Conservation (phyloP, 257 asterid species). For the Nicotiana undulata region DNA sequence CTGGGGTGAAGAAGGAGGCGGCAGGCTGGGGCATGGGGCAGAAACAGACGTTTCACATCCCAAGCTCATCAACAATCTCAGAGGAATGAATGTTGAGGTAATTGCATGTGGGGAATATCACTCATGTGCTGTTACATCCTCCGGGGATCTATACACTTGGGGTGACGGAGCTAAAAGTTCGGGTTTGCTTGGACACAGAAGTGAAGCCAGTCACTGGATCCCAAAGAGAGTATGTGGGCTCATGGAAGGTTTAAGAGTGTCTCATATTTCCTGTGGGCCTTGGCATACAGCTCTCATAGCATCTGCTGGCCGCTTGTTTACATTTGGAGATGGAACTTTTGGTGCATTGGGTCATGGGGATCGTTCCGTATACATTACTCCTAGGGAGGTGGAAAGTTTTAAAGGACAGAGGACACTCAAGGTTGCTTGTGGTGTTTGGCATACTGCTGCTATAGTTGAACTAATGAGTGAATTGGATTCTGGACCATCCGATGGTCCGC, state of each 20-base stretch:
- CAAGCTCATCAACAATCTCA: conserved; percentile 46
- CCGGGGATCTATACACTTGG: conserved; percentile 88
- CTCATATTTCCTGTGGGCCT: conserved; percentile 75
- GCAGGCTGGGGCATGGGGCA: conserved; percentile 82
- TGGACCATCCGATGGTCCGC: conserved; percentile 16
- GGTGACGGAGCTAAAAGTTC: conserved; percentile 53
- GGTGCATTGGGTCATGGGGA: conserved; percentile 88
- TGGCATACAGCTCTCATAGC: conserved; percentile 81
- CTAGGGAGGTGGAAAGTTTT: conserved; percentile 66
- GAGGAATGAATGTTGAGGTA: conserved; percentile 50
- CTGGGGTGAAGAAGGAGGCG: conserved; percentile 87
- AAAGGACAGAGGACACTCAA: conserved; percentile 36
- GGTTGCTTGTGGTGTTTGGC: conserved; percentile 94
- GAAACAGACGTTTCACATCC: conserved; percentile 60
- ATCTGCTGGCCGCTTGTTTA: conserved; percentile 46
- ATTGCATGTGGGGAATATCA: conserved; percentile 77
- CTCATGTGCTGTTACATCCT: conserved; percentile 65
- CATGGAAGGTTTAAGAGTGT: conserved; percentile 56
- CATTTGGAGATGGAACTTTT: conserved; percentile 89
- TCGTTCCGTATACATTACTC: conserved; percentile 22
- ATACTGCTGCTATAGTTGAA: conserved; percentile 78
- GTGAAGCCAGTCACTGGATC: conserved; percentile 68
- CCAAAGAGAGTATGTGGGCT: conserved; percentile 62
- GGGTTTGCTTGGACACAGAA: conserved; percentile 71
- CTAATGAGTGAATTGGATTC: conserved; percentile 10